Evolutionary conservation across 345 rosid species (phyloP).

Genomic region (Syzygium grande): DNA sequence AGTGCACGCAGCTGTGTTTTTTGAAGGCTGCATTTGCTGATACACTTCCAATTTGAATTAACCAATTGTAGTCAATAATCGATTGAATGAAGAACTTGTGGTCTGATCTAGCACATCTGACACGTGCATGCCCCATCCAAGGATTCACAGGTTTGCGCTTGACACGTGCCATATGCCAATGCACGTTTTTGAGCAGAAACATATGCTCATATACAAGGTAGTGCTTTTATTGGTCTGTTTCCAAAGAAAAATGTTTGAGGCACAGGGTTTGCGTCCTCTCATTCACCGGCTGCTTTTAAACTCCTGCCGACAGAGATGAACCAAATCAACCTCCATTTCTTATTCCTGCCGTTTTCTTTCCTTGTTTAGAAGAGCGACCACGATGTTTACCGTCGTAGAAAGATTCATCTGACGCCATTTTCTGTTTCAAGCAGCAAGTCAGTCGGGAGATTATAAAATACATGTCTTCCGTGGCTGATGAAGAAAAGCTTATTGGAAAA

Average conservation of each 20-base stretch:
- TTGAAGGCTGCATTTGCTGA: constrained; percentile 20
- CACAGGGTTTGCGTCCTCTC: not conserved
- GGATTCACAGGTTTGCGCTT: not conserved
- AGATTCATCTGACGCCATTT: not conserved
- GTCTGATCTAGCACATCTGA: not conserved
- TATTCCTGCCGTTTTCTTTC: not conserved
- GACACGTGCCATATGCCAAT: not conserved
- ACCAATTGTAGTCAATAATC: constrained; percentile 12
- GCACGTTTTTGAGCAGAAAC: not conserved
- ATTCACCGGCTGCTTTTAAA: not conserved
- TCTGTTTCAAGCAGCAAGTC: not conserved
- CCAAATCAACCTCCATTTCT: not conserved
- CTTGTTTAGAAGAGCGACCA: not conserved
- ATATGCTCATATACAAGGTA: not conserved
- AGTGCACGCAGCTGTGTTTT: constrained; percentile 42
- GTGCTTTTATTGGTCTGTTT: not conserved
- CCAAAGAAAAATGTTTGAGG: no score
- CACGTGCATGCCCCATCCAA: not conserved
- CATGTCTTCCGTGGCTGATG: not conserved
- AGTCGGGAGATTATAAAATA: not conserved
- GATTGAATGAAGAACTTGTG: not conserved
- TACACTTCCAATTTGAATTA: not conserved
- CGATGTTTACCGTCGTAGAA: not conserved
- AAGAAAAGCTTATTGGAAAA: not conserved
- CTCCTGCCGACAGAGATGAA: not conserved